A percentile compares a stretch with the other conserved stretches of the same genome.
Evolutionary conservation across 208 protist genomes (phyloP).

Genomic region (Crithidia fasciculata): DNA sequence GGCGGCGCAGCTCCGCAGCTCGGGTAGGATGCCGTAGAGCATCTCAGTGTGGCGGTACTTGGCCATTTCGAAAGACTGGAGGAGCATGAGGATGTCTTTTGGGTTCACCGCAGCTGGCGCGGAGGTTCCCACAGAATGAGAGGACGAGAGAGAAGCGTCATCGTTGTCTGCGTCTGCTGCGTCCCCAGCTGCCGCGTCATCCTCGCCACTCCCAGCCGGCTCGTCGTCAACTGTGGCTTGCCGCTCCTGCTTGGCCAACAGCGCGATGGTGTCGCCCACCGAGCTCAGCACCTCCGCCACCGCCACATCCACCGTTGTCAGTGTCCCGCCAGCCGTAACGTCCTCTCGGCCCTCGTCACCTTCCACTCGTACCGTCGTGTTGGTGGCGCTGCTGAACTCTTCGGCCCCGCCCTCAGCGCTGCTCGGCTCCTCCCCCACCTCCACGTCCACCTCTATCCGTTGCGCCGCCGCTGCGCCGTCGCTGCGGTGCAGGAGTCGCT

Average conservation of each 20-base stretch:
- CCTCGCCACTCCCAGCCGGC: neutral
- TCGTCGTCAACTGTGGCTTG: neutral
- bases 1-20: constrained; percentile 45
- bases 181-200: neutral
- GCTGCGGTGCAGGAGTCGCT: constrained; percentile 22
- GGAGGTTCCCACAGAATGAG: too few species aligned
- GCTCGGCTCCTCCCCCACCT: constrained; percentile 7
- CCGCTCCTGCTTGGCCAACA: constrained; percentile 15
- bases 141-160: too few species aligned
- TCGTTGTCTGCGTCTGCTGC: neutral
- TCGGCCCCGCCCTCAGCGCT: constrained; percentile 7
- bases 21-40: constrained; percentile 65
- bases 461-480: neutral
- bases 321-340: neutral
- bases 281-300: constrained; percentile 16
- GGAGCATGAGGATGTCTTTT: constrained; percentile 79
- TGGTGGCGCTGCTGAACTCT: neutral
- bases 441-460: constrained; percentile 1
- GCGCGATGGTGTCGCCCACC: constrained; percentile 31
- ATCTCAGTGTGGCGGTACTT: constrained; percentile 45
- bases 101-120: constrained; percentile 30
- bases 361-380: neutral
- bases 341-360: neutral
- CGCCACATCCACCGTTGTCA: constrained; percentile 6
- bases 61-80: constrained; percentile 72